phyloP scores from a whole-genome alignment of 2,329 filamentous ascomycete genomes.

The Diaporthe vexans region DNA sequence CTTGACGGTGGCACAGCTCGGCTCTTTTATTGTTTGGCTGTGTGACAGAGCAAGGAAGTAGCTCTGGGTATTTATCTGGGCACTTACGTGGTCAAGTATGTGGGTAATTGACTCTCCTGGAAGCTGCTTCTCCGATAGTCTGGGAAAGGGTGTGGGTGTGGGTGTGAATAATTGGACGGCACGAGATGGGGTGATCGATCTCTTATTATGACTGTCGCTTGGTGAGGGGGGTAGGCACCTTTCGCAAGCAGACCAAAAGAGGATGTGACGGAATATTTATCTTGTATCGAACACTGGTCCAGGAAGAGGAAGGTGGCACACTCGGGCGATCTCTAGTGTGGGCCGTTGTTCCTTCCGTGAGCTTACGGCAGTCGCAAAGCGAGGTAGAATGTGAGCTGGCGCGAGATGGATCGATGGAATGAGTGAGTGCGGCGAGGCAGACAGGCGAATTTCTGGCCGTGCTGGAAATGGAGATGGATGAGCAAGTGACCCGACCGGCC shows the following conservation, averaged over 20 bases:
- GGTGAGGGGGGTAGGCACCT: neutral
- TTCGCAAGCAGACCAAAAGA: neutral
- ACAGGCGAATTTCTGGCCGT: neutral
- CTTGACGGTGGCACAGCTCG: neutral
- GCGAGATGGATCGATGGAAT: slow-evolving; percentile 26
- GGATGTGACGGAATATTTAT: slow-evolving; percentile 21
- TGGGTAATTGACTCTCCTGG: slow-evolving; percentile 31
- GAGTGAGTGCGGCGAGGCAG: slow-evolving; percentile 21
- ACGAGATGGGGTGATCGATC: slow-evolving; percentile 24
- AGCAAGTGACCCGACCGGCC: slow-evolving; percentile 14
- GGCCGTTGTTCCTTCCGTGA: slow-evolving; percentile 16
- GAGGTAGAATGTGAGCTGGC: neutral
- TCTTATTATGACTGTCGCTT: neutral
- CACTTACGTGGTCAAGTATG: neutral
- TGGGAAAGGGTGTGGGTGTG: neutral
- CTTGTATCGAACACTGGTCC: slow-evolving; percentile 19
- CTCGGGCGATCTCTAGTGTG: slow-evolving; percentile 25
- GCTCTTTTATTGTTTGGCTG: neutral
- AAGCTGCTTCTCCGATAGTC: slow-evolving; percentile 1
- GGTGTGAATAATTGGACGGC: slow-evolving; percentile 18
- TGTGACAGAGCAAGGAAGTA: neutral
- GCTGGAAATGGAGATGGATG: slow-evolving; percentile 16
- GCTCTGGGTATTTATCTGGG: neutral
- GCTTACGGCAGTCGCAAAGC: slow-evolving; percentile 1
- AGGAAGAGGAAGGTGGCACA: slow-evolving; percentile 20